phyloP scores from a whole-genome alignment of 768 basidiomycete species.

The Termitomyces sp. region DNA sequence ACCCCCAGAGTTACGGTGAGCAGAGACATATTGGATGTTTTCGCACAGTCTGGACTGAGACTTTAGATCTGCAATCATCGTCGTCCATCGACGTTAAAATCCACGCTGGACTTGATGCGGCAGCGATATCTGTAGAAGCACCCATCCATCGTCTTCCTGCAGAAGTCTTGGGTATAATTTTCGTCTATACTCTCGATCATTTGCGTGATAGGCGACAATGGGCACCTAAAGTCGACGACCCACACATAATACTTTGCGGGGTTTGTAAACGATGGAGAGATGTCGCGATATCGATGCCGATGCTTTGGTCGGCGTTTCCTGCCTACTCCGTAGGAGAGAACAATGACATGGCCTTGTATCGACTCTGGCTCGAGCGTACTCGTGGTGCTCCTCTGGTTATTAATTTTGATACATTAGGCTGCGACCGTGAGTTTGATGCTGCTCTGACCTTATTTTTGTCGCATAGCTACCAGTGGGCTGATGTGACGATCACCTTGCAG shows the following conservation, averaged over 20 bases:
- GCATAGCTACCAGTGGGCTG: not conserved
- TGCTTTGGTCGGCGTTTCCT: not conserved
- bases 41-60: too few relatives aligned
- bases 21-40: too few relatives aligned
- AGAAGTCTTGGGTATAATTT: not conserved
- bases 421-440: not conserved
- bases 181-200: not conserved
- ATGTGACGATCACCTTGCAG: not conserved
- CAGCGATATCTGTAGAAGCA: not conserved
- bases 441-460: not conserved
- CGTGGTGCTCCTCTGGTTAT: not conserved
- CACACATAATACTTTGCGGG: not conserved
- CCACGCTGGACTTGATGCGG: too few relatives aligned
- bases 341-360: too few relatives aligned
- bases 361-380: too few relatives aligned
- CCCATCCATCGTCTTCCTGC: not conserved
- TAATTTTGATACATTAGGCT: not conserved
- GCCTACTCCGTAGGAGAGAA: too few relatives aligned
- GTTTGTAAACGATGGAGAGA: too few relatives aligned
- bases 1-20: too few relatives aligned
- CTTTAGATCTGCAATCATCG: too few relatives aligned
- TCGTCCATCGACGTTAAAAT: too few relatives aligned
- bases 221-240: not conserved
- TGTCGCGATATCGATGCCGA: too few relatives aligned
- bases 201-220: not conserved